Conservation (phyloP, 495 filamentous ascomycete species). For the Physcia stellaris region DNA sequence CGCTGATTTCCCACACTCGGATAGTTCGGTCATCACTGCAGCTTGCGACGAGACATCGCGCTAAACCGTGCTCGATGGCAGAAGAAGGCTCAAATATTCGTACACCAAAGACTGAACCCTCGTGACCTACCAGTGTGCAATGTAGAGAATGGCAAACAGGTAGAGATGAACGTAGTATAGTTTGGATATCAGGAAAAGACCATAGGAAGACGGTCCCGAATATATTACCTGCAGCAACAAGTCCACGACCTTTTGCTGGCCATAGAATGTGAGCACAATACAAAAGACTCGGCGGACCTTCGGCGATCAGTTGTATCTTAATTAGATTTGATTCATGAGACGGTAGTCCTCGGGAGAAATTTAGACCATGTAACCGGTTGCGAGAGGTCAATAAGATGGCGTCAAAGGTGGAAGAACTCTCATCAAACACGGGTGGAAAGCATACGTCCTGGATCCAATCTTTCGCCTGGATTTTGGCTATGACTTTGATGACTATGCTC, state of each 20-base stretch:
- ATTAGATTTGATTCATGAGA: slow-evolving; percentile 9
- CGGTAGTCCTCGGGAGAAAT: slow-evolving; percentile 14
- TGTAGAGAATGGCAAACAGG: slow-evolving; percentile 33
- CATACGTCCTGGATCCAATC: slow-evolving; percentile 83
- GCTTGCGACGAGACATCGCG: slow-evolving; percentile 56
- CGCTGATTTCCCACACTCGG: slow-evolving; percentile 68
- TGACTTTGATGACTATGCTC: slow-evolving; percentile 1
- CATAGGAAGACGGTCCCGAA: slow-evolving; percentile 90
- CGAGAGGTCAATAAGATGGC: slow-evolving; percentile 64
- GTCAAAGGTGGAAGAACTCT: slow-evolving; percentile 10
- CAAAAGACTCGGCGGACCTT: slow-evolving; percentile 70
- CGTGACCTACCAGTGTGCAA: slow-evolving; percentile 71
- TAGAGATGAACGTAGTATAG: background rate
- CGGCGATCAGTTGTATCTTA: slow-evolving; percentile 32
- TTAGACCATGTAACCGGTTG: slow-evolving; percentile 50
- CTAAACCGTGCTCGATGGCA: slow-evolving; percentile 18
- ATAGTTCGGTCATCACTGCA: slow-evolving; percentile 95
- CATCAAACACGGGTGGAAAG: slow-evolving; percentile 26
- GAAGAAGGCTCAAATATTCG: slow-evolving; percentile 51
- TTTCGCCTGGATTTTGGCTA: slow-evolving; percentile 25
- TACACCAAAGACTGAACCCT: slow-evolving; percentile 87
- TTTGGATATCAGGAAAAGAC: slow-evolving; percentile 38
- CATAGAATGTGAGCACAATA: slow-evolving; percentile 68
- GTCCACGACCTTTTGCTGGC: slow-evolving; percentile 39
- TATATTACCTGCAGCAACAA: slow-evolving; percentile 78